Base-by-base conservation (phyloP, 164 flowering plant species). In the Berberis thunbergii region DNA sequence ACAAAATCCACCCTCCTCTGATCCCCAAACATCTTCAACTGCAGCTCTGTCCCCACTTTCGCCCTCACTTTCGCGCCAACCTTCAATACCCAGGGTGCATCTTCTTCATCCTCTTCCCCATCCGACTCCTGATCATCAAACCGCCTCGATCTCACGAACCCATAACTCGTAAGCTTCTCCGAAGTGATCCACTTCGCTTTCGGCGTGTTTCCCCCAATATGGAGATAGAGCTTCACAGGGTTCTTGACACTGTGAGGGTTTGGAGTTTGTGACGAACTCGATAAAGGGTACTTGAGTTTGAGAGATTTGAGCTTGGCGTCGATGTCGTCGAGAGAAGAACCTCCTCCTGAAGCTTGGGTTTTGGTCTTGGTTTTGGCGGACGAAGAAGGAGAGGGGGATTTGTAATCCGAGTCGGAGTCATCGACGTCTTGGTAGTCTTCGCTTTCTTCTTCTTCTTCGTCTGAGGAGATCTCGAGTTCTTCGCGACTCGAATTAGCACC, bases 1-100 rank as follows among this genome's bases (percentile, higher is more conserved):
- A 89, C 86, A 56, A 85, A 89, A 73, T 89, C 96, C 53, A 79
- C 84, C 0, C 96, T 84, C 11, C 74, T 69, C 63, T 89, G 93
- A 13, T 84, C 93, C 2, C 67, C 77, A 13, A 75, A 81, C 48
- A 78, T 79, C 76, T 89, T 87, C 80, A 89, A 64, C 54, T 87
- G 89, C 83, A 85, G 66, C 50, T 76, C 82, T 12, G 69, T 62
- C 0, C 72, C 58, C 1, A 89, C 86, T 54, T 49, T 75, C 3
- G 75, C 79, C 26, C 76, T 67, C 56, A 89, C 66, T 60, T 80
- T 87, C 4, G 76, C 13, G 2, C 86, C 79, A 42, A 89, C 71
- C 67, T 74, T 89, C 70, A 89, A 68, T 38, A 84, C 61, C 96
- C 93, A 88, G 67, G 66, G 70, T 26, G 50, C 65, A 43, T 52